Conservation (phyloP, 768 basidiomycete species). For the Naganishia antarctica region DNA sequence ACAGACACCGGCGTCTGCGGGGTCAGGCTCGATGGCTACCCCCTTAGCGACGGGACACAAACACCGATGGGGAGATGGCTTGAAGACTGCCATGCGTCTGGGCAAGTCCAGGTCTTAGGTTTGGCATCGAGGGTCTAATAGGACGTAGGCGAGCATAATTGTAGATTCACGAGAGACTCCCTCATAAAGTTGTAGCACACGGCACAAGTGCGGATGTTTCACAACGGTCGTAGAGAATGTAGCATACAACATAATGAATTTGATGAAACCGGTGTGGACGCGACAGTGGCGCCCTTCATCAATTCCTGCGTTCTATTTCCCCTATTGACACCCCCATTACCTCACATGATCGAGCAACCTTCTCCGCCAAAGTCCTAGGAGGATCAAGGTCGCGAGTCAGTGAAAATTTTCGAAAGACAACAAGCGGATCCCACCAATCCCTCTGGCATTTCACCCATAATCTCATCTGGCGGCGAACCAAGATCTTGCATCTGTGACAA, state of each 20-base stretch:
- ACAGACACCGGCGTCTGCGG: not conserved
- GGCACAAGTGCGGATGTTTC: not conserved
- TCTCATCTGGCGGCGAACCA: conserved; percentile 46
- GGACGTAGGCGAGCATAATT: not conserved
- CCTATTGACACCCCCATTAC: not conserved
- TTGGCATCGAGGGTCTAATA: not conserved
- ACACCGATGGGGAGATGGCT: conserved; percentile 11
- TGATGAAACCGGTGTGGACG: too few relatives aligned
- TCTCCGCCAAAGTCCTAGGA: conserved; percentile 24
- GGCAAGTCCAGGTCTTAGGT: conserved; percentile 13
- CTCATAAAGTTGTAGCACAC: not conserved
- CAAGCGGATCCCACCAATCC: conserved; percentile 39
- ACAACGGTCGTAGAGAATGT: not conserved
- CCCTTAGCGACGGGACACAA: not conserved
- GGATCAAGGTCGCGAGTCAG: not conserved
- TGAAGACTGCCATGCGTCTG: conserved; percentile 15
- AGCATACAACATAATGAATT: not conserved
- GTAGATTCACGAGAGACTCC: not conserved
- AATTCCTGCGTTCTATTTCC: too few relatives aligned
- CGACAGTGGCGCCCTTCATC: too few relatives aligned
- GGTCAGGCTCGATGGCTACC: too few relatives aligned
- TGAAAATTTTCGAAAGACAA: not conserved
- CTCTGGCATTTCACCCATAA: conserved; percentile 47
- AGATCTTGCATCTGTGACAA: conserved; percentile 49
- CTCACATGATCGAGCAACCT: conserved; percentile 24